These are phyloP conservation scores for Ophiostoma piceae DNA, from an alignment of 2,329 filamentous ascomycete species.

Conservation along the genomic window DNA sequence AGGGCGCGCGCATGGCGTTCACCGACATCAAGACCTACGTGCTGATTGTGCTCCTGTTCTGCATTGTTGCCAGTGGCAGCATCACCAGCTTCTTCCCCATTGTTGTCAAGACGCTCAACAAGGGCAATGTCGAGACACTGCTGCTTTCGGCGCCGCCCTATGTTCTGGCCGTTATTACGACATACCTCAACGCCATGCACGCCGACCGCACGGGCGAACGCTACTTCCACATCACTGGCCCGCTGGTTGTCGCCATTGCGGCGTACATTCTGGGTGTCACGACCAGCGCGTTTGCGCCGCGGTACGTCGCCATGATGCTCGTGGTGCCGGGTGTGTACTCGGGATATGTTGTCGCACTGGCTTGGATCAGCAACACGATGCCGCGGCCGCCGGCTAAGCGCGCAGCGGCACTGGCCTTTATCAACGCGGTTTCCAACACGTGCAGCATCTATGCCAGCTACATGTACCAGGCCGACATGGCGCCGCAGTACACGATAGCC, in stretches of 20 bases:
- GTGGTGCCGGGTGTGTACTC: conserved; percentile 53
- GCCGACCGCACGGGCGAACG: conserved; percentile 67
- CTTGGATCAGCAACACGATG: conserved; percentile 72
- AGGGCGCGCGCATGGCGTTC: conserved; percentile 52
- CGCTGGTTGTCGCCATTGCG: conserved; percentile 55
- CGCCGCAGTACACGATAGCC: conserved; percentile 47
- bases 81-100: conserved; percentile 67
- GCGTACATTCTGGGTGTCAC: conserved; percentile 64
- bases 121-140: conserved; percentile 53
- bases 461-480: conserved; percentile 42
- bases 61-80: conserved; percentile 50
- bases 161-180: conserved; percentile 55
- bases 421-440: conserved; percentile 67
- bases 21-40: conserved; percentile 57
- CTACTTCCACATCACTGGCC: conserved; percentile 61
- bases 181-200: conserved; percentile 62
- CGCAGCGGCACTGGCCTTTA: conserved; percentile 62
- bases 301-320: conserved; percentile 67
- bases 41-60: conserved; percentile 52
- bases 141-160: conserved; percentile 63
- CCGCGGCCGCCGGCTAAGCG: conserved; percentile 72
- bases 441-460: conserved; percentile 61
- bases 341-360: conserved; percentile 61
- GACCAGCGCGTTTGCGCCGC: conserved; percentile 54
- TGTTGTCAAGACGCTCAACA: conserved; percentile 60